phyloP scores from a whole-genome alignment of 495 filamentous ascomycete species.

The Xylaria palmicola region DNA sequence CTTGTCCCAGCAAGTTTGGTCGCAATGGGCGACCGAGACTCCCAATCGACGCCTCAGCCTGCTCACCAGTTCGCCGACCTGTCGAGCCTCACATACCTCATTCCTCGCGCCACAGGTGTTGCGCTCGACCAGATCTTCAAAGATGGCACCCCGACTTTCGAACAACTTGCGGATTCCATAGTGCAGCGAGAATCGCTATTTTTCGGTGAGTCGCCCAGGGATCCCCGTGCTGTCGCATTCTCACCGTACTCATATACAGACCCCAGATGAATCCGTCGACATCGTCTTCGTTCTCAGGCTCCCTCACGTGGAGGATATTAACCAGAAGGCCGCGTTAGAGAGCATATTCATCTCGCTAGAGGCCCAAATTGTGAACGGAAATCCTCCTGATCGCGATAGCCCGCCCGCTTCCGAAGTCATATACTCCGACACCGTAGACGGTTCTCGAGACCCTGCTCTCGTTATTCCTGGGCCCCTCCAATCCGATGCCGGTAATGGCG shows the following conservation, averaged over 20 bases:
- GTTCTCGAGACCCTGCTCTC: conserved; percentile 61
- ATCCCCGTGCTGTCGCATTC: conserved; percentile 39
- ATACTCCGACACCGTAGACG: conserved; percentile 60
- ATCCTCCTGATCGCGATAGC: conserved; percentile 40
- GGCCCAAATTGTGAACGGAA: conserved; percentile 65
- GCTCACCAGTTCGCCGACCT: conserved; percentile 62
- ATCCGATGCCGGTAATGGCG: conserved; percentile 38
- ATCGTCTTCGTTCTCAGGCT: conserved; percentile 72
- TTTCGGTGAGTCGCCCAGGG: conserved; percentile 62
- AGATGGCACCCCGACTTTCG: conserved; percentile 23
- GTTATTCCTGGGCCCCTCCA: conserved; percentile 47
- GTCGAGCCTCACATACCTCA: conserved; percentile 73
- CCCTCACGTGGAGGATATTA: conserved; percentile 58
- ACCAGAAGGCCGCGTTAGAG: conserved; percentile 54
- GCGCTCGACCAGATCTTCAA: conserved; percentile 60
- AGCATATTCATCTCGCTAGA: conserved; percentile 69
- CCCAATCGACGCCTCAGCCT: conserved; percentile 22
- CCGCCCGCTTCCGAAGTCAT: conserved; percentile 62
- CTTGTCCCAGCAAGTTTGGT: not conserved
- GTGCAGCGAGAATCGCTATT: conserved; percentile 52
- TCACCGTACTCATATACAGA: conserved; percentile 60
- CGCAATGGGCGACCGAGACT: conserved; percentile 24
- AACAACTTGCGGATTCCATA: conserved; percentile 46
- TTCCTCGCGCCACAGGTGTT: conserved; percentile 68
- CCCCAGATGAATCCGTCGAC: conserved; percentile 73